Evolutionary conservation across 768 basidiomycete species (phyloP), one percentile per base, ranked within the genome.

Genomic region (Boletus rex-veris): DNA sequence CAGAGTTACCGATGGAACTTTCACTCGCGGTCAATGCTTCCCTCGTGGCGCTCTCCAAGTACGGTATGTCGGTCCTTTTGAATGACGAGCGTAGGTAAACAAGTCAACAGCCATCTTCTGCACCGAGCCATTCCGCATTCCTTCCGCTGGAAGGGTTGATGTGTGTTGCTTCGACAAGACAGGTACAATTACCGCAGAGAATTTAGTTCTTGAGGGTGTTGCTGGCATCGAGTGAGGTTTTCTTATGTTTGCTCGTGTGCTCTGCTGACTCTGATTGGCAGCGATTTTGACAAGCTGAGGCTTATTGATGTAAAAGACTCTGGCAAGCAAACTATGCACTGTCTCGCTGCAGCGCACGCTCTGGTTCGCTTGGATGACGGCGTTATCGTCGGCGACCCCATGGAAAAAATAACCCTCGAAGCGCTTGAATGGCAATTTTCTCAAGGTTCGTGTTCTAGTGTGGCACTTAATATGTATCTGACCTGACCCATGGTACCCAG

Each of bases 141-240:
- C 97, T 0, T 90, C 77, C 57, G 97, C 97, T 6, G 97, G 97
- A 6, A 83, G 93, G 19, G 94, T 98, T 3, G 97, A 99, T 62
- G 88, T 98, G 15, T 99, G 97, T 72, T 98, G 97, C 72, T 98
- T 99, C 62, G 97, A 99, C 73, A 99, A 99, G 79, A 99, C 97
- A 0, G 97, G 96, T 21, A 98, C 97, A 0, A 98, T 99, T 61
- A 99, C 97, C 0, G 92, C 92, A 0, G 95, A 98, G 69, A 88
- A 94, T 68, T 74, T 98, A 12, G 93, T 98, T 8, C 79, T 98
- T 1, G 95, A 99, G 67, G 97, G 97, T 50, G 81, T 99, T 39
- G 91, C 82, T 26, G 97, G 95, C 48, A 79, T 97, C 42, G 81
- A 92, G 95, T 98, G 64, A 64, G 91, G 75, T 15, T n/a, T 28